A percentile compares a stretch with the other conserved stretches of the same genome.
These are phyloP conservation scores for Xerocomus potaroensis DNA, from an alignment of 768 basidiomycete species.

Conservation along the genomic window DNA sequence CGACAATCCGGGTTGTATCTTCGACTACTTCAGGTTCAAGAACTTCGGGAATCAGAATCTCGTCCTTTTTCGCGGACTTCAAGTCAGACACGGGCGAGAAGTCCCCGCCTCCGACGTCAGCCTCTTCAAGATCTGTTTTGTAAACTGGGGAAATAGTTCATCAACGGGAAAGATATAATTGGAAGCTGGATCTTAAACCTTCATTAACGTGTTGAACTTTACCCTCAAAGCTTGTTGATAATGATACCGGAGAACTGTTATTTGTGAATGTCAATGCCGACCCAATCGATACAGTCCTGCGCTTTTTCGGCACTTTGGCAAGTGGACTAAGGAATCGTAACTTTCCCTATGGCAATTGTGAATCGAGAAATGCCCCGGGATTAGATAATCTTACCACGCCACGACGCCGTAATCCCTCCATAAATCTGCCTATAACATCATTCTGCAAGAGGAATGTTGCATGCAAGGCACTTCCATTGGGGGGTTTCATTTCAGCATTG, in stretches of 20 bases:
- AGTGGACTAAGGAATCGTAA: slow-evolving; percentile 24
- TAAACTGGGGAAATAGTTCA: slow-evolving; percentile 19
- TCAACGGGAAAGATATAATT: not conserved
- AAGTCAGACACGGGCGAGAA: not conserved
- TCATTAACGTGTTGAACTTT: slow-evolving; percentile 30
- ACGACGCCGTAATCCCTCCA: slow-evolving; percentile 39
- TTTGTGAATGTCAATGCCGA: slow-evolving; percentile 22
- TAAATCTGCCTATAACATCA: slow-evolving; percentile 35
- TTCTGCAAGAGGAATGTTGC: slow-evolving; percentile 39
- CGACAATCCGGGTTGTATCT: not conserved
- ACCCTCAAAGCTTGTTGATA: slow-evolving; percentile 28
- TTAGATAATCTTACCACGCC: slow-evolving; percentile 39
- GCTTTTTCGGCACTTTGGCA: slow-evolving; percentile 11
- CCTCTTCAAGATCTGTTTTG: slow-evolving; percentile 24
- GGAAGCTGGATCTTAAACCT: slow-evolving; percentile 12
- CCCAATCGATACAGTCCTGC: slow-evolving; percentile 25
- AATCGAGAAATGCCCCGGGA: not conserved
- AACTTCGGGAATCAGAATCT: not conserved
- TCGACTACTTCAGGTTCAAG: not conserved
- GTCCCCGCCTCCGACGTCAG: not conserved
- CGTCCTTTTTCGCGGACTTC: not conserved
- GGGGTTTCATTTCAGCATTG: slow-evolving; percentile 20
- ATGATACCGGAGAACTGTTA: slow-evolving; percentile 20
- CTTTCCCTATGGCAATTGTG: slow-evolving; percentile 26
- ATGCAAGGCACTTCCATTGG: slow-evolving; percentile 18